phyloP scores from a whole-genome alignment of 805 yeast species.

The Metschnikowia vanudenii region DNA sequence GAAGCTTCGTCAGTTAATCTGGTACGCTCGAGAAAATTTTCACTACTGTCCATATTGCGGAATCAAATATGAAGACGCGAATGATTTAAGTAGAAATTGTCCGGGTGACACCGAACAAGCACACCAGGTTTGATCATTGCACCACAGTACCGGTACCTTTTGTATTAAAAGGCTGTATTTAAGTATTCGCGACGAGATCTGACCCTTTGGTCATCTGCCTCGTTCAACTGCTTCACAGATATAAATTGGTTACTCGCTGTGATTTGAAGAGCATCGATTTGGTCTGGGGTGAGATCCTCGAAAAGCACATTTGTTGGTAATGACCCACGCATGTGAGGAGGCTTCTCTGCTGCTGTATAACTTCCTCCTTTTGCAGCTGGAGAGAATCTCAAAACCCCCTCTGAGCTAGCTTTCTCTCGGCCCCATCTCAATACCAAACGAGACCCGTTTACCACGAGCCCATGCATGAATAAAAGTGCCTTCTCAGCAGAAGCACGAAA shows the following conservation, averaged over 20 bases:
- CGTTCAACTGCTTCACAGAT: conserved; percentile 21
- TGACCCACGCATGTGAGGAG: conserved; percentile 24
- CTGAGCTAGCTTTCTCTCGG: conserved; percentile 14
- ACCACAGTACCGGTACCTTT: too few species aligned
- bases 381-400: conserved; percentile 7
- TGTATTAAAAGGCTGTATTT: conserved; percentile 11
- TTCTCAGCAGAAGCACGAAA: conserved; percentile 36
- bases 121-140: conserved; percentile 3
- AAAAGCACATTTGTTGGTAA: conserved; percentile 20
- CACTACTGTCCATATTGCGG: conserved; percentile 19
- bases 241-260: conserved; percentile 19
- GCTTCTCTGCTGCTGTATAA: conserved; percentile 16
- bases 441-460: conserved; percentile 29
- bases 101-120: conserved; percentile 13
- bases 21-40: conserved; percentile 8
- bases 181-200: conserved; percentile 6
- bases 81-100: conserved; percentile 14
- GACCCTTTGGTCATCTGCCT: conserved; percentile 9
- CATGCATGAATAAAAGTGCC: conserved; percentile 36
- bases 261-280: conserved; percentile 14
- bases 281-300: conserved; percentile 16
- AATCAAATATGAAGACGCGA: conserved; percentile 7
- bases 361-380: conserved; percentile 12
- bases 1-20: conserved; percentile 5
- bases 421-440: conserved; percentile 36